Base-by-base conservation (phyloP, 2,329 filamentous ascomycete species). In the Microsporum ferrugineum region DNA sequence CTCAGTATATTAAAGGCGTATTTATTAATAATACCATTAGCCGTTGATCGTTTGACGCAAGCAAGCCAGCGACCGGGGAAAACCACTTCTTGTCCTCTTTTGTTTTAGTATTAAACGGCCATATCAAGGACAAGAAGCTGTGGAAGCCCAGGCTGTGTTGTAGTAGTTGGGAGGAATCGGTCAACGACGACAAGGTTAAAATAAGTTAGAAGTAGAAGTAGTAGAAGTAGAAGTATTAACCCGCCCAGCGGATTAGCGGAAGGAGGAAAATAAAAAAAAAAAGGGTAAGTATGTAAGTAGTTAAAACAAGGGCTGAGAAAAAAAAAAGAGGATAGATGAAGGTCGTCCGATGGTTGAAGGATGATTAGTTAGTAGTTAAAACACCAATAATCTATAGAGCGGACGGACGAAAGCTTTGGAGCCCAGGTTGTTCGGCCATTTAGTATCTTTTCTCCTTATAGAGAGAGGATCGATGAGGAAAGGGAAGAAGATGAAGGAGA, bases 231-330 rank as follows among this genome's bases (percentile, higher is more conserved):
- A 31, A 31, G 36, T 7, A 29, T 23, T 23, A 57, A 41, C 36
- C 55, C 55, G 55, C 39, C 55, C 55, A 57, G 55, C 55, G 55
- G 55, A 57, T 39, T n/a, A 57, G n/a, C 38, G 55, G 55, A 39
- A 39, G 23, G 36, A 27, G 12, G 27, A 12, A 55, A 55, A 33
- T 3, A 33, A 17, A 38, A 39, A 39, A n/a, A 38, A 55, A 10
- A 53, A 47, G 47, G 17, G 17, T 23, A 23, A 23, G 17, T 23
- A 23, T 23, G 17, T 23, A 23, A 23, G 17, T 23, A 23, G 17
- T 23, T 23, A 23, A 23, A 23, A 23, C 17, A 23, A 53, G n/a
- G n/a, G 56, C 7, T 29, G 36, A 45, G 29, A 31, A 29, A n/a
- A 55, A 39, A 27, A 23, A 2, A 23, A 56, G 36, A 53, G 43